These are phyloP conservation scores for Solanum hybrid DNA, from an alignment of 305 asterid species.

Conservation along the genomic window DNA sequence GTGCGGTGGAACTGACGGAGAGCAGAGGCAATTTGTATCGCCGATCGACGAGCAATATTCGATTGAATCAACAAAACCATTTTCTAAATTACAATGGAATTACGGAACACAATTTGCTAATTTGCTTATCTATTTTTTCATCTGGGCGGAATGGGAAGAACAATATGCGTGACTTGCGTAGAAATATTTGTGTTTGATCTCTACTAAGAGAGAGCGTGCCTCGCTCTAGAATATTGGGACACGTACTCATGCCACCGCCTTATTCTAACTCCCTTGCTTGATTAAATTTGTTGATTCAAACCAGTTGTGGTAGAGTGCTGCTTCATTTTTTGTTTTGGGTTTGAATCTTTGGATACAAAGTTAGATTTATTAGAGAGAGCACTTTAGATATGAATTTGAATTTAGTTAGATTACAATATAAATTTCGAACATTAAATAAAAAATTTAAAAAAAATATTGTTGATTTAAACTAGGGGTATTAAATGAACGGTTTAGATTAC, in stretches of 20 bases:
- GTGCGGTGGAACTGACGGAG: slow-evolving; percentile 29
- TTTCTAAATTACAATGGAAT: not conserved
- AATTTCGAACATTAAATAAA: no score
- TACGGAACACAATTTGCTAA: not conserved
- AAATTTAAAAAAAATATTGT: not conserved
- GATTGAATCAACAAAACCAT: slow-evolving; percentile 19
- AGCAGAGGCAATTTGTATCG: slow-evolving; percentile 48
- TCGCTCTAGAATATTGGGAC: not conserved
- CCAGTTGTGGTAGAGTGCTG: not conserved
- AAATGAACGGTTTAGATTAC: no score
- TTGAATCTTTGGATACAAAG: no score
- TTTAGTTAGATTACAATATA: no score
- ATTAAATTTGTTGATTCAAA: not conserved
- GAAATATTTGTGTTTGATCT: not conserved
- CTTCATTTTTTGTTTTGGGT: no score
- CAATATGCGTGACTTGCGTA: not conserved
- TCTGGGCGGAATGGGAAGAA: not conserved
- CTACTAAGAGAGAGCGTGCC: not conserved
- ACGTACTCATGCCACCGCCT: not conserved
- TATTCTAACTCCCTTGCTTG: not conserved
- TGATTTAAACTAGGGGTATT: not conserved
- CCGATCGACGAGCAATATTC: slow-evolving; percentile 34
- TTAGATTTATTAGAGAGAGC: not conserved
- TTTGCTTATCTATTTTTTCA: not conserved
- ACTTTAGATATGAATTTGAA: no score